Evolutionary conservation across 2,329 filamentous ascomycete genomes (phyloP), one percentile per base, ranked within the genome.

Genomic region (Pseudocercospora crystallina): DNA sequence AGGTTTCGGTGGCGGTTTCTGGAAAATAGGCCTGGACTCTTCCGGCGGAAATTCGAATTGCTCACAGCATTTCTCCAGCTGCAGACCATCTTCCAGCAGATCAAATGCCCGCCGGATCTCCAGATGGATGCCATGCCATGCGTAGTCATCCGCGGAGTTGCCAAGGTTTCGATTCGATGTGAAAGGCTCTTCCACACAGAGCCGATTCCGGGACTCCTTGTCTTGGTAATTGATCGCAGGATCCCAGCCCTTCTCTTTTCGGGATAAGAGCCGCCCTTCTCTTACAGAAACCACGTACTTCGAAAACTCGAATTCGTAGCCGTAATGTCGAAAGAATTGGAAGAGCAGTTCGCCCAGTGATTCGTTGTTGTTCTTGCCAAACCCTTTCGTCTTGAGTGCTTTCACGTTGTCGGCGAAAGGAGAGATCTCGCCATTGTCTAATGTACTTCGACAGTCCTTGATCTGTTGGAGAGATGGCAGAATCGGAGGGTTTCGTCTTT

Each of bases 101-200:
- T 90, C 87, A 67, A 96, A 97, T 1, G 94, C 94, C 59, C 90
- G 81, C 54, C 94, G 84, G 43, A 99, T 76, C 71, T 99, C 94
- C 59, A 90, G 71, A 68, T 99, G 94, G 29, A 99, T 81, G 1
- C 94, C 94, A 43, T 87, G 83, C 72, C 96, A 96, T 0, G 94
- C 92, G 37, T 89, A 95, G 67, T 96, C 91, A 67, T 99, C 94
- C 8, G 90, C 94, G 2, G 94, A 97, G 63, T 99, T 99, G 36
- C 91, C 94, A 39, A 99, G 77, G 68, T 99, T 99, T 36, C 94
- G 83, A 32, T 80, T 80, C 3, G 80, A 86, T 64, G 96, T 99
- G 77, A 99, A 99, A 0, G 94, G 94, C 69, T 99, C 94, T 68
- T 99, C 94, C 9, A 99, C 89, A 67, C 92, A 96, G 30, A 99